Evolutionary conservation across 306 rosid species (phyloP).

Genomic region (Ormosia semicastrata): DNA sequence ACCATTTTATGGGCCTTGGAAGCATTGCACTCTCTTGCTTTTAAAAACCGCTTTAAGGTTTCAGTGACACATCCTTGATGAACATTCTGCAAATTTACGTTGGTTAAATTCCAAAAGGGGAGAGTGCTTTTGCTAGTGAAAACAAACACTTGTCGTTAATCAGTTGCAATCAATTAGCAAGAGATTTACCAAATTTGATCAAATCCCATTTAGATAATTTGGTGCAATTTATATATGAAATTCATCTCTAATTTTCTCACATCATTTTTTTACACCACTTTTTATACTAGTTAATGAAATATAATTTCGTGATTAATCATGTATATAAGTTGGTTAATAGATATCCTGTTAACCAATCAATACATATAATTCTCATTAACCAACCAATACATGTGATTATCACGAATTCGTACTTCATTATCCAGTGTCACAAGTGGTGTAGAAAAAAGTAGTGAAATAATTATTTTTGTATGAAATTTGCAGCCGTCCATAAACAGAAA

Average conservation of each 20-base stretch:
- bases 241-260: too few relatives aligned
- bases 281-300: too few relatives aligned
- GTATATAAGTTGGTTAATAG: too few relatives aligned
- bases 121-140: background rate
- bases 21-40: conserved; percentile 86
- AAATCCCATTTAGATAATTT: background rate
- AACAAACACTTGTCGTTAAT: background rate
- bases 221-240: background rate
- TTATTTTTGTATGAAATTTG: background rate
- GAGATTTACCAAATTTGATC: conserved; percentile 11
- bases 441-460: too few relatives aligned
- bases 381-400: too few relatives aligned
- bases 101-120: background rate
- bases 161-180: background rate
- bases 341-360: too few relatives aligned
- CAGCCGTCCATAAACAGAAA: background rate
- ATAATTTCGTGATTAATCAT: too few relatives aligned
- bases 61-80: conserved; percentile 76
- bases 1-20: conserved; percentile 90
- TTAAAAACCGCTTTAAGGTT: conserved; percentile 78
- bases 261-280: too few relatives aligned
- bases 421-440: too few relatives aligned
- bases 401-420: too few relatives aligned
- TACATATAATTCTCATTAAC: too few relatives aligned
- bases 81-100: conserved; percentile 63